Conservation (phyloP, 1,284 basidiomycete genomes). For the Sporisorium iseilematis-ciliati region DNA sequence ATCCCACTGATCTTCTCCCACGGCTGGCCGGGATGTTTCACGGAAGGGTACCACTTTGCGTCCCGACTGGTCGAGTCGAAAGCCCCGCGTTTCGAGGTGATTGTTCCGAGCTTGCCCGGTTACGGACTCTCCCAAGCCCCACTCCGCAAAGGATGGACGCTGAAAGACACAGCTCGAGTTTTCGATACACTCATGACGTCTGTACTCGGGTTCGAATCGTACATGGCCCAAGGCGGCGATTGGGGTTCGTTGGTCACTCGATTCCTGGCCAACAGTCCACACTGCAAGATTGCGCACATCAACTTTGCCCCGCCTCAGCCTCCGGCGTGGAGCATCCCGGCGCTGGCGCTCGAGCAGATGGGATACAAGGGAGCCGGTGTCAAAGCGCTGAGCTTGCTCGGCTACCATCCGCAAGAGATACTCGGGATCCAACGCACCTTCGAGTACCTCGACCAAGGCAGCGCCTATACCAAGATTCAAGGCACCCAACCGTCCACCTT, state of each 20-base stretch:
- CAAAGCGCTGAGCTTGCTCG: slow-evolving; percentile 20
- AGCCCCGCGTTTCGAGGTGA: slow-evolving; percentile 53
- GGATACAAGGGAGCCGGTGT: slow-evolving; percentile 19
- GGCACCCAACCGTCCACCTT: slow-evolving; percentile 33
- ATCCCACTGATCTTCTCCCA: slow-evolving; percentile 61
- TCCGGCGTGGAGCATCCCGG: slow-evolving; percentile 36
- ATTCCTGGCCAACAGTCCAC: slow-evolving; percentile 43
- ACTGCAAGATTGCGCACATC: slow-evolving; percentile 56
- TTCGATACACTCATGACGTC: slow-evolving; percentile 59
- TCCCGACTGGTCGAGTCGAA: slow-evolving; percentile 30
- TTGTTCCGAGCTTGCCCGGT: slow-evolving; percentile 62
- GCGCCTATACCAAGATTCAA: slow-evolving; percentile 36
- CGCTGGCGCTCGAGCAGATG: slow-evolving; percentile 21
- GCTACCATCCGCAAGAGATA: slow-evolving; percentile 34
- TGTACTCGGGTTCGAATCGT: slow-evolving; percentile 49
- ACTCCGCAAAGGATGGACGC: slow-evolving; percentile 45
- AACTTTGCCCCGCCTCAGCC: slow-evolving; percentile 51
- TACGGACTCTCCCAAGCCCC: slow-evolving; percentile 53
- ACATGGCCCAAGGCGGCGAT: slow-evolving; percentile 61
- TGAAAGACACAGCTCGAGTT: slow-evolving; percentile 45
- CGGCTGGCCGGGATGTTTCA: slow-evolving; percentile 61
- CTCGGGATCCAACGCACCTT: slow-evolving; percentile 28
- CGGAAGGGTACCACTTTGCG: slow-evolving; percentile 47
- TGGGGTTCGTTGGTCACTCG: slow-evolving; percentile 58
- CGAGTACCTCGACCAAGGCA: slow-evolving; percentile 33